Evolutionary conservation across 2,329 filamentous ascomycete genomes (phyloP).

Genomic region (Nemania sp.): DNA sequence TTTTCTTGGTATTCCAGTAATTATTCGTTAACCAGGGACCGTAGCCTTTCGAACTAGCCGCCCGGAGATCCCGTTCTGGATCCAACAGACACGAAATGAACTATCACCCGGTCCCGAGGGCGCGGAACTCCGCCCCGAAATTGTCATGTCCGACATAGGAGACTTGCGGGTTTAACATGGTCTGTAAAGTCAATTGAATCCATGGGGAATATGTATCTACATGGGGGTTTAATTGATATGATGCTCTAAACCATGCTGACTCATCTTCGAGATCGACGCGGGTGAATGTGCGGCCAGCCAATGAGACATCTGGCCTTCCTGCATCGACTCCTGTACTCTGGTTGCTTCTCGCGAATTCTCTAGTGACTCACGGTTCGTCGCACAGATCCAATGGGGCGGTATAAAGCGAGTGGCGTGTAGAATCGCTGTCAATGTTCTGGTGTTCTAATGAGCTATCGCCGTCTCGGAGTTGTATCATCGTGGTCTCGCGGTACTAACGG

Average conservation of each 20-base stretch:
- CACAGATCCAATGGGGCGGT: not conserved
- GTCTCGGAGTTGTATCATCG: not conserved
- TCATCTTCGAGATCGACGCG: not conserved
- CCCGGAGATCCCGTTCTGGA: not conserved
- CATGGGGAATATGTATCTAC: no score
- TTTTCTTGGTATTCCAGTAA: not conserved
- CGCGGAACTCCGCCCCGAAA: not conserved
- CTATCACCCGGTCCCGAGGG: not conserved
- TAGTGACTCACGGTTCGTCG: not conserved
- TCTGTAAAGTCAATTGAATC: not conserved
- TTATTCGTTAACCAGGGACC: slow-evolving; percentile 4
- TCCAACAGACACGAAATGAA: not conserved
- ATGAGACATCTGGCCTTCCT: not conserved
- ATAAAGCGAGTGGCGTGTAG: not conserved
- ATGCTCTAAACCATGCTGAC: not conserved
- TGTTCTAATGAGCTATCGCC: not conserved
- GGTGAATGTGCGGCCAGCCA: slow-evolving; percentile 16
- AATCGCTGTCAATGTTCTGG: not conserved
- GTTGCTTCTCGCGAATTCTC: not conserved
- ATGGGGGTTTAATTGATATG: no score
- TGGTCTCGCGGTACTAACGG: not conserved
- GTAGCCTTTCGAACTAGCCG: not conserved
- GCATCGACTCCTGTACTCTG: not conserved
- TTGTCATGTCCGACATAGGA: not conserved
- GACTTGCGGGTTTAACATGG: not conserved